phyloP scores from a whole-genome alignment of 345 rosid genomes.

The Murraya koenigii region DNA sequence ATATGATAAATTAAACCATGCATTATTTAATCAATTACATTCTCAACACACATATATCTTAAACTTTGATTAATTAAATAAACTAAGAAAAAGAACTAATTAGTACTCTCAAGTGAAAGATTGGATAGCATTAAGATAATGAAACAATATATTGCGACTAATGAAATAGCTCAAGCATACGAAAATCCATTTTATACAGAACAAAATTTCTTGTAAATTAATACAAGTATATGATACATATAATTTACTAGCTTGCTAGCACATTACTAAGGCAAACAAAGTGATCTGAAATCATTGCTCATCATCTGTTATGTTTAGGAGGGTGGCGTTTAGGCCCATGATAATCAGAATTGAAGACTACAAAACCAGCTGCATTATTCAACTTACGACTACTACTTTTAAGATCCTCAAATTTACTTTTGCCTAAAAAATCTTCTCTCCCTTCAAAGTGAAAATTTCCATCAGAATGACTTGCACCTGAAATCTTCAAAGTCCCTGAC shows the following conservation, averaged over 20 bases:
- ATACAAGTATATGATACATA: constrained; percentile 4
- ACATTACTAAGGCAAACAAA: constrained; percentile 10
- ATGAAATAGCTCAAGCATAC: neutral
- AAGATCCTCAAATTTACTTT: constrained; percentile 11
- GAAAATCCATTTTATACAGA: constrained; percentile 2
- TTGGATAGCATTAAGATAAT: neutral
- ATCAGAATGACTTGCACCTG: constrained; percentile 46
- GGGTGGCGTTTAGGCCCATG: constrained; percentile 38
- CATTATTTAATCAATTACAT: neutral
- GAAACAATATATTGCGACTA: no score
- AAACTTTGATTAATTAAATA: neutral
- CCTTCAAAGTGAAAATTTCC: constrained; percentile 33
- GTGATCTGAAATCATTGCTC: constrained; percentile 5
- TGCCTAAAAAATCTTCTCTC: constrained; percentile 11
- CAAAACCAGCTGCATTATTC: constrained; percentile 24
- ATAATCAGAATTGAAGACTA: constrained; percentile 43
- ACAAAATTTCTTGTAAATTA: neutral
- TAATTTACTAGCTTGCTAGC: neutral
- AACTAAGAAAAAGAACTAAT: neutral
- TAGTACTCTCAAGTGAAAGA: neutral
- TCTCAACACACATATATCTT: constrained; percentile 1
- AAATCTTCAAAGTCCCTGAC: constrained; percentile 21
- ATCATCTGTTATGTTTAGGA: constrained; percentile 42
- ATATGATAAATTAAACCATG: neutral
- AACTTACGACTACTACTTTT: constrained; percentile 8